phyloP scores from a whole-genome alignment of 495 filamentous ascomycete species.

The Ascobolus immersus region DNA sequence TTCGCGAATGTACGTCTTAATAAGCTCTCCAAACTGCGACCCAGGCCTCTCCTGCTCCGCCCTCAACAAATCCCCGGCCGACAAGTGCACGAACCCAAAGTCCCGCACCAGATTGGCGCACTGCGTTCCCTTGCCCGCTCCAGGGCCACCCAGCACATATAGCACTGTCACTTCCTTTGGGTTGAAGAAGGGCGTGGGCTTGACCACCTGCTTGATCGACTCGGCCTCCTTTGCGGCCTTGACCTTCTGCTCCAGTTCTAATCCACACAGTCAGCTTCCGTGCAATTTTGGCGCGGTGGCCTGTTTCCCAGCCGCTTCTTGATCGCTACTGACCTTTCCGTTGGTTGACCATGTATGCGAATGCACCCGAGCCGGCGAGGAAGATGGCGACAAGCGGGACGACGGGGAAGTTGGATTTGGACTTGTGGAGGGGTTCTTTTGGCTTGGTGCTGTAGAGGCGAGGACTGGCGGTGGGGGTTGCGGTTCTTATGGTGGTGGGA shows the following conservation, averaged over 20 bases:
- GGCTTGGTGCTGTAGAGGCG: too few relatives aligned
- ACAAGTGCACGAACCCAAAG: slow-evolving; percentile 79
- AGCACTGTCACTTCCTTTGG: slow-evolving; percentile 61
- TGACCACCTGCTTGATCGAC: background rate
- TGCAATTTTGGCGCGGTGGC: too few relatives aligned
- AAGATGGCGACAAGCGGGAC: slow-evolving; percentile 21
- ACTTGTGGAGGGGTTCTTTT: too few relatives aligned
- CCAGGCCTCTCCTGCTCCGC: slow-evolving; percentile 72
- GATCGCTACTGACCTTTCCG: slow-evolving; percentile 9
- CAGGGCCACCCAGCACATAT: slow-evolving; percentile 59
- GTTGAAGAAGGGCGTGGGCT: slow-evolving; percentile 46
- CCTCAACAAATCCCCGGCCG: slow-evolving; percentile 77
- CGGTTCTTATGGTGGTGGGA: too few relatives aligned
- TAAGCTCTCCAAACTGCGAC: slow-evolving; percentile 67
- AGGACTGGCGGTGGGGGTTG: too few relatives aligned
- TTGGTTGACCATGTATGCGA: slow-evolving; percentile 19
- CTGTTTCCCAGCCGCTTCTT: too few relatives aligned
- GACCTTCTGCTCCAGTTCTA: slow-evolving; percentile 16
- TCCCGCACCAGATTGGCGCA: slow-evolving; percentile 70
- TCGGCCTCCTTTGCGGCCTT: too few relatives aligned
- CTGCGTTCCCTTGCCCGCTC: slow-evolving; percentile 63
- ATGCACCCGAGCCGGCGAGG: slow-evolving; percentile 21
- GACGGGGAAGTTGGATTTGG: slow-evolving; percentile 13
- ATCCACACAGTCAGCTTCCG: too few relatives aligned
- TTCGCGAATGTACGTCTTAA: slow-evolving; percentile 70